A percentile compares a stretch with the other conserved stretches of the same genome.
Evolutionary conservation across 2,329 filamentous ascomycete species (phyloP).

Genomic region (Neurospora crassa): DNA sequence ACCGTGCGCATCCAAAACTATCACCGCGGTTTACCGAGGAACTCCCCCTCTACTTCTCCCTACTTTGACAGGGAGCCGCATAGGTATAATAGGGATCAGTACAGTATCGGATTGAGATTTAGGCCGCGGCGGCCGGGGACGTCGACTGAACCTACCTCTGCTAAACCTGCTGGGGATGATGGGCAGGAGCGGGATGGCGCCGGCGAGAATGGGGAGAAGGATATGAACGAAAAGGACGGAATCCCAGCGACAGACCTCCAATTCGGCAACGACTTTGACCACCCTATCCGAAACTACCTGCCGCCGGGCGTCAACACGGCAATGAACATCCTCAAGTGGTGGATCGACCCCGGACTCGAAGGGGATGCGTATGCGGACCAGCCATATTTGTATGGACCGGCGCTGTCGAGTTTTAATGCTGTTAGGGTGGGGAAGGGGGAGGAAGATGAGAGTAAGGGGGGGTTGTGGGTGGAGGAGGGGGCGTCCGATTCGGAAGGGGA

Average conservation of each 20-base stretch:
- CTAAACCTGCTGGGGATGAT: conserved; percentile 22
- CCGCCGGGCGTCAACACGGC: conserved; percentile 81
- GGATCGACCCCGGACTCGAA: conserved; percentile 82
- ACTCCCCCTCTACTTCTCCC: conserved; percentile 57
- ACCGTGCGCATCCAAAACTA: conserved; percentile 64
- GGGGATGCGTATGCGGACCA: conserved; percentile 81
- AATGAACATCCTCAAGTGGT: conserved; percentile 78
- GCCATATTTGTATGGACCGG: conserved; percentile 78
- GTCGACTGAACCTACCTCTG: too few relatives aligned
- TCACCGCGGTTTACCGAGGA: conserved; percentile 57
- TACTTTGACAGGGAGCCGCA: conserved; percentile 72
- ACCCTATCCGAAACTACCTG: conserved; percentile 75
- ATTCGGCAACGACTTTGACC: conserved; percentile 93
- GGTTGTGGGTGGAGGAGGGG: conserved; percentile 55
- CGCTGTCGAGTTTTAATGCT: conserved; percentile 70
- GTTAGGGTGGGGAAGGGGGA: conserved; percentile 53
- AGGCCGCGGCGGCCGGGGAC: conserved; percentile 34
- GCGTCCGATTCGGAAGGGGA: conserved; percentile 17
- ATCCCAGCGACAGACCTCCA: conserved; percentile 67
- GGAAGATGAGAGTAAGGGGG: conserved; percentile 36
- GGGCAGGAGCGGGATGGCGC: conserved; percentile 2
- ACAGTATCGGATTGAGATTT: conserved; percentile 74
- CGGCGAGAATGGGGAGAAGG: background rate
- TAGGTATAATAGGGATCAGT: conserved; percentile 60
- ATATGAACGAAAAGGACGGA: conserved; percentile 23